A percentile compares a stretch with the other conserved stretches of the same genome.
phyloP scores from a whole-genome alignment of 306 rosid species.

The Cyclanthera cordifolia region DNA sequence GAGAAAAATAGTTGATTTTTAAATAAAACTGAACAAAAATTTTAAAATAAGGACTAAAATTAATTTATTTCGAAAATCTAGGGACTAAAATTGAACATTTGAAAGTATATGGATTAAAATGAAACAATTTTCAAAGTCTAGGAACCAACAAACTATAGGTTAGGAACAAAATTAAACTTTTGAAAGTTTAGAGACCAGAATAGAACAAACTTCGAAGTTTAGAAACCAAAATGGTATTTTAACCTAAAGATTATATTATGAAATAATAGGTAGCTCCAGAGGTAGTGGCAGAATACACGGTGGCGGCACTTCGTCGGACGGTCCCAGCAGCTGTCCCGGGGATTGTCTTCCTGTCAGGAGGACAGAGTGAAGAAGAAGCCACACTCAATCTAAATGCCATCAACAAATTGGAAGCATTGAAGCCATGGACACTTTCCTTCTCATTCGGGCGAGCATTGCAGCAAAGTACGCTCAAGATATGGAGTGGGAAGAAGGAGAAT shows the following conservation, averaged over 20 bases:
- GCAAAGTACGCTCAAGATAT: constrained; percentile 76
- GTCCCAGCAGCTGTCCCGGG: constrained; percentile 89
- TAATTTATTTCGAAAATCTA: too few species aligned
- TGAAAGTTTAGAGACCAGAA: too few species aligned
- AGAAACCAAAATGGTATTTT: too few species aligned
- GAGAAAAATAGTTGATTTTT: too few species aligned
- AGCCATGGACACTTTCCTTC: constrained; percentile 93
- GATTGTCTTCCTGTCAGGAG: constrained; percentile 73
- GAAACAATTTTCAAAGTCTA: too few species aligned
- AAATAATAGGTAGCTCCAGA: constrained; percentile 45
- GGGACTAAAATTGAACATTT: too few species aligned
- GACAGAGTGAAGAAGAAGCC: constrained; percentile 86
- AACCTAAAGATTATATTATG: background rate
- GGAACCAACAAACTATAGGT: too few species aligned
- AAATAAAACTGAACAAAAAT: too few species aligned
- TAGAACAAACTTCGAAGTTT: too few species aligned
- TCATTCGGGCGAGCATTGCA: constrained; percentile 87
- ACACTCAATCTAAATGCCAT: constrained; percentile 70
- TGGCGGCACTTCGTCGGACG: constrained; percentile 57
- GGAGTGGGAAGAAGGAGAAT: constrained; percentile 79
- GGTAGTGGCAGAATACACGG: constrained; percentile 68
- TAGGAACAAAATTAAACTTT: too few species aligned
- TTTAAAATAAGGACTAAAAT: too few species aligned
- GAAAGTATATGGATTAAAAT: too few species aligned
- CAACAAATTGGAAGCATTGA: constrained; percentile 54